A percentile compares a stretch with the other conserved stretches of the same genome.
These are phyloP conservation scores for Nematocida sp. DNA, from an alignment of 371 early-diverging fungal species.

Conservation along the genomic window DNA sequence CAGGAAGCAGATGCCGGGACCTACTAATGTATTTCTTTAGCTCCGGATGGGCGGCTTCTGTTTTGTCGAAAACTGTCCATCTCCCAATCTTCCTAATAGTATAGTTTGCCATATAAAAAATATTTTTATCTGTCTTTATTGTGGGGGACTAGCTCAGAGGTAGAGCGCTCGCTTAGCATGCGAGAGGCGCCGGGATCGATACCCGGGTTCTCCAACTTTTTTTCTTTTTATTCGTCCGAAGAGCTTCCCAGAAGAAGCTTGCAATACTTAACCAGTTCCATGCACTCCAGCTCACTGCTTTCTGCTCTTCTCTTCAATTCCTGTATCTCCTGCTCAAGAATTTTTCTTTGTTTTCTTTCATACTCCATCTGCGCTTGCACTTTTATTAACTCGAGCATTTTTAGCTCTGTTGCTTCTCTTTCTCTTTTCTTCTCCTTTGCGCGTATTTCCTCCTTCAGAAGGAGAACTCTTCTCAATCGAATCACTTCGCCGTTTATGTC, in stretches of 20 bases:
- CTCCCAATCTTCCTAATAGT: constrained; percentile 20
- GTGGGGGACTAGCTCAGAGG: constrained; percentile 67
- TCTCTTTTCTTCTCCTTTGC: constrained; percentile 34
- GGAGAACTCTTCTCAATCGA: constrained; percentile 34
- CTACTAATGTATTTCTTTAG: constrained; percentile 15
- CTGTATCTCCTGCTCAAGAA: constrained; percentile 33
- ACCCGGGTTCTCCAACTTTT: constrained; percentile 67
- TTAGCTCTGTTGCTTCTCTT: constrained; percentile 34
- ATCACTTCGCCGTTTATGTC: constrained; percentile 8
- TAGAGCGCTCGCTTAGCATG: constrained; percentile 68
- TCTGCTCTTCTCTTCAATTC: constrained; percentile 24
- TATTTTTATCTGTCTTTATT: constrained; percentile 4
- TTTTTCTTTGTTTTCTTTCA: constrained; percentile 45
- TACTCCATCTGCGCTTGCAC: constrained; percentile 48
- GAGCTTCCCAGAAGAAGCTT: constrained; percentile 28
- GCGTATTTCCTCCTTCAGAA: constrained; percentile 44
- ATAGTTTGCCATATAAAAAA: background rate
- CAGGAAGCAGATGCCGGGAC: constrained; percentile 1
- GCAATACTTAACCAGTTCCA: constrained; percentile 52
- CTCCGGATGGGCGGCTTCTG: background rate
- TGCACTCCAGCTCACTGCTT: constrained; percentile 50
- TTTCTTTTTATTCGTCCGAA: background rate
- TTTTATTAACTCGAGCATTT: constrained; percentile 41
- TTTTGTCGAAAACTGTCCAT: constrained; percentile 31
- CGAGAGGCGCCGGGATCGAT: constrained; percentile 68